Percentiles rank a stretch among this genome's conserved stretches.
phyloP scores from a whole-genome alignment of 2,329 filamentous ascomycete genomes.

The Rutstroemia sp. region DNA sequence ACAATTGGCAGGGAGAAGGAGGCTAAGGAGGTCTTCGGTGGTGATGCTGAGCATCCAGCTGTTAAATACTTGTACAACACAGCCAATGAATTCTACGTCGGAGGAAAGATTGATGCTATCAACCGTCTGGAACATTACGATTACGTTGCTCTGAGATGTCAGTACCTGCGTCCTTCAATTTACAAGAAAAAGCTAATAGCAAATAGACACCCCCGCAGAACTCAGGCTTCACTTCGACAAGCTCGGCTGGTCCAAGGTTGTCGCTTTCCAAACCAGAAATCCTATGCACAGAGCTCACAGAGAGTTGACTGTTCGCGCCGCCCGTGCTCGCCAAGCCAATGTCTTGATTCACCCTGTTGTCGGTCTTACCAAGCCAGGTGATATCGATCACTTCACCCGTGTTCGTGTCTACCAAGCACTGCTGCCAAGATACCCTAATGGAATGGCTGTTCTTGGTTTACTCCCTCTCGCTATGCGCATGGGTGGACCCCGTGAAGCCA shows the following conservation, averaged over 20 bases:
- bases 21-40: slow-evolving; percentile 90
- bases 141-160: slow-evolving; percentile 92
- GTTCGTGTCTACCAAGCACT: slow-evolving; percentile 98
- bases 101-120: slow-evolving; percentile 92
- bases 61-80: slow-evolving; percentile 81
- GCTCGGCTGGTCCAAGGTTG: slow-evolving; percentile 95
- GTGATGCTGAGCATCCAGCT: slow-evolving; percentile 83
- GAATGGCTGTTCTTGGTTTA: slow-evolving; percentile 95
- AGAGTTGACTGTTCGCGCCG: slow-evolving; percentile 94
- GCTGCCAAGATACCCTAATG: slow-evolving; percentile 93
- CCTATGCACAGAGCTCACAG: slow-evolving; percentile 99
- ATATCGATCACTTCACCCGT: slow-evolving; percentile 99
- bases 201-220: slow-evolving; percentile 79
- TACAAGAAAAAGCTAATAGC: slow-evolving; percentile 13
- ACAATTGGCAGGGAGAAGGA: slow-evolving; percentile 61
- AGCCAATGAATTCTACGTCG: slow-evolving; percentile 83
- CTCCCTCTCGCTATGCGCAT: slow-evolving; percentile 97
- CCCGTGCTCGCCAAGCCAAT: slow-evolving; percentile 92
- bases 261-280: slow-evolving; percentile 98
- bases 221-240: slow-evolving; percentile 97
- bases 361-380: slow-evolving; percentile 95
- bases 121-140: slow-evolving; percentile 97
- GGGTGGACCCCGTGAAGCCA: slow-evolving; percentile 94
- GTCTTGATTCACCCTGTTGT: slow-evolving; percentile 99
- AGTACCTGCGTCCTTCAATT: slow-evolving; percentile 29